Base-by-base conservation (phyloP, 345 rosid genomes). In the Eucalyptus coolabah region DNA sequence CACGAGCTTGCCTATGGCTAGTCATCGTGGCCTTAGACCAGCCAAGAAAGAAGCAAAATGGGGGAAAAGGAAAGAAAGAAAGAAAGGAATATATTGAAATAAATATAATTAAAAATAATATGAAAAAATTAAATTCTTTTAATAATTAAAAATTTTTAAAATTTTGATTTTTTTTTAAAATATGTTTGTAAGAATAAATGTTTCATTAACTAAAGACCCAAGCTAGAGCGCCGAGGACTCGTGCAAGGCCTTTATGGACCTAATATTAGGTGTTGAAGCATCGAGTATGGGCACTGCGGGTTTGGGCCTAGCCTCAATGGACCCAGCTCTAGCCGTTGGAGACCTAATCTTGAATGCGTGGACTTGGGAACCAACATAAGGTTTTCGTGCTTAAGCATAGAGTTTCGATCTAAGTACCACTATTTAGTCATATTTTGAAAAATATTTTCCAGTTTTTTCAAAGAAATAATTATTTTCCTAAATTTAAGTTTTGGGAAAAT, bases 151-250 rank as follows among this genome's bases (percentile, higher is more conserved):
- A 56, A 56, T 24, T 24, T 23, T 56, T 9, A 9, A 4, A 56
- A 56, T 0, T 9, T 9, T 0, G 3, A 23, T 56, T 56, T 19
- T 56, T 16, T 54, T 8, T 21, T 8, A 2, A 54, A 19, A 54
- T 21, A 54, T 54, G 21, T 10, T 56, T 24, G 30, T 56, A 21
- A 53, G 59, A 53, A 53, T 23, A 56, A 56, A 24, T 0, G 3
- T 56, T 56, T 56, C 63, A 56, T 56, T 56, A 56, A 23, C 3
- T 24, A 53, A 53, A 53, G 59, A 53, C 59, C 59, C 10, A 56
- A 56, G 63, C 30, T 56, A 1, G 30, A 56, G 63, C 6, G 2
- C 63, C 14, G 24, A 56, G 63, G 63, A 56, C 63, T 24, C 2
- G 3, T 56, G 6, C 30, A 56, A 9, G 30, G 63, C 63, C 63